Conservation (phyloP, 306 rosid genomes). For the Dryas octopetala region DNA sequence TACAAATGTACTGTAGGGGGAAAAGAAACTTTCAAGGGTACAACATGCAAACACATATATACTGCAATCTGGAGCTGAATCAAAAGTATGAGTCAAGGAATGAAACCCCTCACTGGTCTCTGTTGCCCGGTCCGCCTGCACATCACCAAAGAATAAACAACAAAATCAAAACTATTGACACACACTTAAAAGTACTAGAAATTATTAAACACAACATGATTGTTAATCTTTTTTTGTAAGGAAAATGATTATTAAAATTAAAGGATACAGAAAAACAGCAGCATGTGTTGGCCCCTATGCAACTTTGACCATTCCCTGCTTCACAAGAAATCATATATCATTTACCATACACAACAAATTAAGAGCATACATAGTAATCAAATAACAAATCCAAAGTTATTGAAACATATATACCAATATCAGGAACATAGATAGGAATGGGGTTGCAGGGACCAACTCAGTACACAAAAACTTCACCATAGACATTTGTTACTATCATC, state of each 20-base stretch:
- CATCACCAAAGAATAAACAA: background rate
- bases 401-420: constrained; percentile 22
- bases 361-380: background rate
- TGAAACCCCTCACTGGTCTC: background rate
- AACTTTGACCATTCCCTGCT: constrained; percentile 50
- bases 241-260: background rate
- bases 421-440: background rate
- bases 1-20: background rate
- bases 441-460: constrained; percentile 35
- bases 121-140: background rate
- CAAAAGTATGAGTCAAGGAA: background rate
- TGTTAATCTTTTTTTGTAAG: too few relatives aligned
- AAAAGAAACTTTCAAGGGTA: too few relatives aligned
- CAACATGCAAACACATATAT: background rate
- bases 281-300: constrained; percentile 40
- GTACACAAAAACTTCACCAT: constrained; percentile 13
- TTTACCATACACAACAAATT: constrained; percentile 22
- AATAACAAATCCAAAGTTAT: constrained; percentile 3
- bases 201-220: too few relatives aligned
- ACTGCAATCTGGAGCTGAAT: background rate
- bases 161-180: background rate
- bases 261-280: constrained; percentile 54
- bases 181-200: background rate
- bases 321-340: constrained; percentile 40
- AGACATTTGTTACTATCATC: background rate